These are phyloP conservation scores for Fusarium floridanum DNA, from an alignment of 2,329 filamentous ascomycete genomes.

Conservation along the genomic window DNA sequence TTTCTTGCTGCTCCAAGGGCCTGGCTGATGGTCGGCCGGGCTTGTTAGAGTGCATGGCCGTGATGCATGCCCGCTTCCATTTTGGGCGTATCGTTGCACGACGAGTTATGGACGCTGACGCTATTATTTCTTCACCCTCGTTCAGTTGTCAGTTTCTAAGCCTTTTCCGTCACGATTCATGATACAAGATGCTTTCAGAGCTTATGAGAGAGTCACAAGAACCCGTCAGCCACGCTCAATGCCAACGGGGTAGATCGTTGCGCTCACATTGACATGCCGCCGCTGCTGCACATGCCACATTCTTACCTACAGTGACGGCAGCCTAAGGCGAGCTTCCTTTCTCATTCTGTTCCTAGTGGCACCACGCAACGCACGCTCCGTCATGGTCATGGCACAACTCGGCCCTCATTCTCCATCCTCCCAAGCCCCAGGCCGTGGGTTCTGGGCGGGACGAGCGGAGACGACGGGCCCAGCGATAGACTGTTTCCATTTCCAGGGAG, in stretches of 20 bases:
- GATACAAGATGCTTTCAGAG: not conserved
- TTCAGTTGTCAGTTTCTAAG: not conserved
- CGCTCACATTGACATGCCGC: not conserved
- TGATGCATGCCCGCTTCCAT: slow-evolving; percentile 22
- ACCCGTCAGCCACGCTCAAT: slow-evolving; percentile 1
- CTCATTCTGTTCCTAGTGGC: slow-evolving; percentile 30
- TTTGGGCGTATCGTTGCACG: slow-evolving; percentile 16
- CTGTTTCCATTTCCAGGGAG: slow-evolving; percentile 12
- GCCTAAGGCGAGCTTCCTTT: slow-evolving; percentile 31
- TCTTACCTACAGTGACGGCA: slow-evolving; percentile 14
- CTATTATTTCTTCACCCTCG: slow-evolving; percentile 1
- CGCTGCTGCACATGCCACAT: slow-evolving; percentile 19
- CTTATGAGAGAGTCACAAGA: not conserved
- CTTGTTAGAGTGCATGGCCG: slow-evolving; percentile 15
- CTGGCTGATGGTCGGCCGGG: not conserved
- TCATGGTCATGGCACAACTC: slow-evolving; percentile 25
- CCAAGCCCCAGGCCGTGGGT: slow-evolving; percentile 13
- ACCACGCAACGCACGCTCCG: slow-evolving; percentile 31
- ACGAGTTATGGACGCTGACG: slow-evolving; percentile 1
- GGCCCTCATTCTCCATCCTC: slow-evolving; percentile 24
- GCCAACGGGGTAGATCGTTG: not conserved
- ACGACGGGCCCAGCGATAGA: slow-evolving; percentile 6
- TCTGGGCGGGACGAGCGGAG: slow-evolving; percentile 32
- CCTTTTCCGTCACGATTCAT: not conserved
- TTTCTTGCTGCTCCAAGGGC: not conserved